phyloP scores from a whole-genome alignment of 441 rosid species.

The Biscutella laevigata region DNA sequence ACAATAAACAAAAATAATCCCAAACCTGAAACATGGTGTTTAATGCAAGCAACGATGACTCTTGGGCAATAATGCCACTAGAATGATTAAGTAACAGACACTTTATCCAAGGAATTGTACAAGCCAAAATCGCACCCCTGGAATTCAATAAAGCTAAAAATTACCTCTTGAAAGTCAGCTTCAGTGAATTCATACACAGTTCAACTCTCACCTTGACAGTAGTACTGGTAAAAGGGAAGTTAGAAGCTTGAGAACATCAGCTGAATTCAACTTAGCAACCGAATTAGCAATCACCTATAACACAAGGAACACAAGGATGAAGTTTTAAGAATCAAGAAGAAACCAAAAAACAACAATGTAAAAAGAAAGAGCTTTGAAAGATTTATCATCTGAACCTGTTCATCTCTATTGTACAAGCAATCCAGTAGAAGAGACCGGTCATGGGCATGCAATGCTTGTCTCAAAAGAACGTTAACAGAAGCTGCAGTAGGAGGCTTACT shows the following conservation, averaged over 20 bases:
- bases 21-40: conserved; percentile 82
- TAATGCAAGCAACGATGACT: conserved; percentile 58
- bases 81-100: conserved; percentile 74
- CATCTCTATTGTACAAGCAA: conserved; percentile 78
- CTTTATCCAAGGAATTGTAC: conserved; percentile 84
- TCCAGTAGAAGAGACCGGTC: conserved; percentile 80
- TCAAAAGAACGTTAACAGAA: conserved; percentile 70
- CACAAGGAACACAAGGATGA: too few species aligned
- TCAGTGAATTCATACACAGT: neutral
- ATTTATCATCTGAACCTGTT: conserved; percentile 52
- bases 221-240: conserved; percentile 58
- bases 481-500: conserved; percentile 74
- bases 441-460: conserved; percentile 81
- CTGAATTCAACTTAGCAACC: conserved; percentile 51
- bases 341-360: neutral
- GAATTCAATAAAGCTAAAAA: neutral
- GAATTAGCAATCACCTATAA: conserved; percentile 80
- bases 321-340: neutral
- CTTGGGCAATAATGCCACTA: conserved; percentile 77
- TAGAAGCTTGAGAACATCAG: conserved; percentile 69
- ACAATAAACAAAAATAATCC: neutral
- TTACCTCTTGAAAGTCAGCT: neutral
- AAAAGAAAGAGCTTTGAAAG: neutral
- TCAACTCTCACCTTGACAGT: conserved; percentile 52
- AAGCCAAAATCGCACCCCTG: conserved; percentile 84